Evolutionary conservation across 2,329 filamentous ascomycete genomes (phyloP), one percentile per base, ranked within the genome.

Genomic region (Chrysoporthe deuterocubensis): DNA sequence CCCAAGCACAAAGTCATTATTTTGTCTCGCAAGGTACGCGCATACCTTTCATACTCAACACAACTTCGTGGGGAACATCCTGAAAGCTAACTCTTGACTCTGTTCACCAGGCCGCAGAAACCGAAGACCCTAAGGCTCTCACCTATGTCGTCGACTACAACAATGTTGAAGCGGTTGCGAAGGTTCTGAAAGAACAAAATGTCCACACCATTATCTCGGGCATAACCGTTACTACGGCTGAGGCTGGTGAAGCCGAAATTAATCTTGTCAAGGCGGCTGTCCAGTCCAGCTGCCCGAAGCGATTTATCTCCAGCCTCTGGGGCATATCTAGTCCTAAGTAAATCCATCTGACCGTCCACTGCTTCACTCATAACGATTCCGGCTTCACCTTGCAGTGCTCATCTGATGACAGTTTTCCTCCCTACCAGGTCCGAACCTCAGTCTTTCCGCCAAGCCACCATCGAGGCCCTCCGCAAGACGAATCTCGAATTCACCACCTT

Each of bases 381-480:
- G 11, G 18, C 11, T 9, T 21, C 46, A 1, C 11, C 7, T 21
- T 26, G 7, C 46, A 1, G n/a, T 50, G 8, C 4, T 6, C 7
- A 16, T 54, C 50, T 34, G 21, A 52, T 14, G 50, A 2, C 14
- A 13, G 16, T 7, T 13, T 26, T 16, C 13, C 7, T 8, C 2
- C 50, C 32, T 13, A 8, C 14, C 50, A 54, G 21, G 21, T 4
- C 34, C 6, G 56, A 58, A 3, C 56, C 56, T 6, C 56, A 58
- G 56, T 7, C 37, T 1, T n/a, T 58, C 34, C 37, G 56, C 9
- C 4, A 58, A 11, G 56, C 56, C 11, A 58, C 56, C 18, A 11
- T 58, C 56, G 56, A 58, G 34, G 16, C 56, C 16, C 56, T 58
- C 18, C 56, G 56, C 16, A 37, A 42, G 56, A 58, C 56, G 16